A percentile compares a stretch with the other conserved stretches of the same genome.
Evolutionary conservation across 1,284 basidiomycete species (phyloP).

Genomic region (Puccinia hordei): DNA sequence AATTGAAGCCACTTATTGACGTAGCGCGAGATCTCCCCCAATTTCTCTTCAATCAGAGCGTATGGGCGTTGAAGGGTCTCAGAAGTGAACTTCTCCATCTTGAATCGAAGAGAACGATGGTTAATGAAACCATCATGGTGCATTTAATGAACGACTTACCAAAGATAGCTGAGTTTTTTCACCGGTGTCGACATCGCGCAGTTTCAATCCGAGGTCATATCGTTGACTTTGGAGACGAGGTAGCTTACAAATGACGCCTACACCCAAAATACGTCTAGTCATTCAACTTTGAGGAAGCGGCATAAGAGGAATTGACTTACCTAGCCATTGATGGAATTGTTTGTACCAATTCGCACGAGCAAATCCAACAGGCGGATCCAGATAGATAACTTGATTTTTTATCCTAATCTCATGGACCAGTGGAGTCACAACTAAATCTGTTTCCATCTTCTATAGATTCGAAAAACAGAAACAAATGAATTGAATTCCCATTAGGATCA

Average conservation of each 20-base stretch:
- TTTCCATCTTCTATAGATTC: slow-evolving; percentile 63
- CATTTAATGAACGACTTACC: slow-evolving; percentile 60
- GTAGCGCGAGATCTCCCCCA: slow-evolving; percentile 81
- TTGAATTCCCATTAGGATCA: slow-evolving; percentile 2
- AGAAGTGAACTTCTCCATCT: slow-evolving; percentile 77
- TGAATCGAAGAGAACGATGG: background rate
- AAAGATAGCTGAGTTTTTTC: slow-evolving; percentile 70
- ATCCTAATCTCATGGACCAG: slow-evolving; percentile 93
- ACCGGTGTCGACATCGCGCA: slow-evolving; percentile 25
- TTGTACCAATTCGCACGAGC: slow-evolving; percentile 87
- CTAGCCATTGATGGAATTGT: slow-evolving; percentile 86
- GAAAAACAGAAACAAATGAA: slow-evolving; percentile 37
- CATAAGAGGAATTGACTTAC: slow-evolving; percentile 60
- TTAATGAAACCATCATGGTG: background rate
- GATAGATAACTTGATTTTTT: slow-evolving; percentile 96
- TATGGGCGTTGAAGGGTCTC: slow-evolving; percentile 80
- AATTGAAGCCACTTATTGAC: slow-evolving; percentile 98
- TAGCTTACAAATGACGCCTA: slow-evolving; percentile 83
- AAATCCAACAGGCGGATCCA: slow-evolving; percentile 90
- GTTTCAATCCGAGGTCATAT: slow-evolving; percentile 88
- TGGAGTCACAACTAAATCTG: slow-evolving; percentile 72
- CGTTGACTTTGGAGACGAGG: slow-evolving; percentile 86
- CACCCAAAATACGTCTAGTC: background rate
- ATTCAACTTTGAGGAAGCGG: background rate
- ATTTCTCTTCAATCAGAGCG: slow-evolving; percentile 80